Conservation (phyloP, 2,329 filamentous ascomycete genomes). For the Zymoseptoria pseudotritici region DNA sequence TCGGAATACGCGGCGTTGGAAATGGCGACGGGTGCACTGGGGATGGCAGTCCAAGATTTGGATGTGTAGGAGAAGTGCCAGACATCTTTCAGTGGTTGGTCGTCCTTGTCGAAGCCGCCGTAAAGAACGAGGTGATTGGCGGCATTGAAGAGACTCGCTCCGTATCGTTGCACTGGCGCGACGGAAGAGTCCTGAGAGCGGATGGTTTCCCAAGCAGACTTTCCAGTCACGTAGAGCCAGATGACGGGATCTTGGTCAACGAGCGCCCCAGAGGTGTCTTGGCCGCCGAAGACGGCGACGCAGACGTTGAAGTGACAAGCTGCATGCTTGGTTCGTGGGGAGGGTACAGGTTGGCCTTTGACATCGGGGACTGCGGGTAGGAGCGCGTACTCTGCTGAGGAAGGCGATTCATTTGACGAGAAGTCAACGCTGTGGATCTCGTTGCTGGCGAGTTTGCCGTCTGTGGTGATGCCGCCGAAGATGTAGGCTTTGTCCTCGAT, state of each 20-base stretch:
- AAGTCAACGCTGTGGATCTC: slow-evolving; percentile 36
- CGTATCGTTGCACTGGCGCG: slow-evolving; percentile 21
- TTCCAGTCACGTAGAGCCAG: slow-evolving; percentile 35
- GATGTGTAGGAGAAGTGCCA: slow-evolving; percentile 25
- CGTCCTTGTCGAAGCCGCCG: slow-evolving; percentile 20
- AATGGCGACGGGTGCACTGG: slow-evolving; percentile 23
- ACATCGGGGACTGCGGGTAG: slow-evolving; percentile 33
- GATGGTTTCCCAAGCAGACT: slow-evolving; percentile 24
- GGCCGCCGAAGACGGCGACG: slow-evolving; percentile 36
- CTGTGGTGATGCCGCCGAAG: slow-evolving; percentile 35
- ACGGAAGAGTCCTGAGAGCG: slow-evolving; percentile 19
- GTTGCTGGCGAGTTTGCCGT: slow-evolving; percentile 33
- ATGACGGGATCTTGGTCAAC: slow-evolving; percentile 32
- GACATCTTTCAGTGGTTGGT: slow-evolving; percentile 22
- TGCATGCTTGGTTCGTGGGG: slow-evolving; percentile 32
- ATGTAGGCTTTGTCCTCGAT: slow-evolving; percentile 39
- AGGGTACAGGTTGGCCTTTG: slow-evolving; percentile 28
- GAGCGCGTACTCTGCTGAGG: slow-evolving; percentile 34
- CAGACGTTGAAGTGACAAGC: slow-evolving; percentile 34
- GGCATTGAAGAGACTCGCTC: slow-evolving; percentile 22
- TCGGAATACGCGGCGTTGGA: slow-evolving; percentile 32
- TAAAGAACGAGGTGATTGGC: slow-evolving; percentile 26
- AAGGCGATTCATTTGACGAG: slow-evolving; percentile 29
- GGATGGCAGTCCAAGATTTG: slow-evolving; percentile 22
- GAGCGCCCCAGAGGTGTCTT: slow-evolving; percentile 24